Evolutionary conservation across 768 basidiomycete species (phyloP), one percentile per base, ranked within the genome.

Genomic region (Flagelloscypha sp.): DNA sequence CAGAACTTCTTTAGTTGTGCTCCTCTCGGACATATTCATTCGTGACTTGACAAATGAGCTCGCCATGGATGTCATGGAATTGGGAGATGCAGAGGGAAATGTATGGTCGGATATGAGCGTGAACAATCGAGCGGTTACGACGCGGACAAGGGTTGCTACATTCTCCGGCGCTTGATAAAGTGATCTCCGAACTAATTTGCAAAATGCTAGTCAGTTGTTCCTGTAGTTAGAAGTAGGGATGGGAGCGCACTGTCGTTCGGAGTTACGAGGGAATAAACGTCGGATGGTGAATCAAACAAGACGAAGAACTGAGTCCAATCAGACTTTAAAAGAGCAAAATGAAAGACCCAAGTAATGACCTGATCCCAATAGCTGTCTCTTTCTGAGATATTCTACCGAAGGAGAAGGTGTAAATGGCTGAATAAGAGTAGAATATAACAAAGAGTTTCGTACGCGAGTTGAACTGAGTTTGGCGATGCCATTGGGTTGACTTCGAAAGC

Each of bases 331-430:
- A 28, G 20, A 22, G 20, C 15, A 28, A 15, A 11, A 8, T 6
- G 20, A 15, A 15, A 22, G 31, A 32, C 17, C 19, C 24, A 36
- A 21, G 17, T 19, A 49, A 74, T 49, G 44, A 85, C 87, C 64
- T 94, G 90, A 40, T 89, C 72, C 90, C 90, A 94, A 51, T 93
- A 92, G n/a, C 55, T 62, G 51, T 95, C 92, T 2, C 61, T 70
- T 39, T 75, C 66, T 3, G 76, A 55, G 33, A 93, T 90, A 47
- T 84, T 75, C 86, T 90, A 41, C 43, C 34, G 19, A 25, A n/a
- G 30, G 27, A 28, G 16, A 36, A 25, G 24, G 39, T 40, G 21
- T 40, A 31, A 29, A 30, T 32, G 30, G 24, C 4, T 13, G 30
- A 30, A 5, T 24, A 25, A 35, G 24, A 29, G 24, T 24, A 15